These are phyloP conservation scores for Coemansia sp. DNA, from an alignment of 371 early-diverging fungal species.

Conservation along the genomic window DNA sequence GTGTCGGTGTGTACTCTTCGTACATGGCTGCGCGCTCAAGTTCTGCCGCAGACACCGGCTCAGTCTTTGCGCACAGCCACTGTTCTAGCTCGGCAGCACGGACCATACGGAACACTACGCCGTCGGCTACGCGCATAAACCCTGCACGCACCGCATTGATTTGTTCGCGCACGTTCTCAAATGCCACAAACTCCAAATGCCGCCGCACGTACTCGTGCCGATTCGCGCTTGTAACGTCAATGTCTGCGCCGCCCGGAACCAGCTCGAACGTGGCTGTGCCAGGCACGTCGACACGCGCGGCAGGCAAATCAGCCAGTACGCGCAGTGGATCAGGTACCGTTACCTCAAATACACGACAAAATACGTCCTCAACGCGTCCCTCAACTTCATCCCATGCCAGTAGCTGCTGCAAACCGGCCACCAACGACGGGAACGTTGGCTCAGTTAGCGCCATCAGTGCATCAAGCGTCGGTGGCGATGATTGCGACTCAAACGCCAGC, in stretches of 20 bases:
- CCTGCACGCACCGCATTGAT: slow-evolving; percentile 71
- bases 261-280: slow-evolving; percentile 56
- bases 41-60: slow-evolving; percentile 44
- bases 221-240: slow-evolving; percentile 66
- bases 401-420: slow-evolving; percentile 65
- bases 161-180: slow-evolving; percentile 62
- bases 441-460: slow-evolving; percentile 33
- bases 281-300: slow-evolving; percentile 21
- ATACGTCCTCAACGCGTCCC: slow-evolving; percentile 60
- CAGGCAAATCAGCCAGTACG: slow-evolving; percentile 3
- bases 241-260: slow-evolving; percentile 54
- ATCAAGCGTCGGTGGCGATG: slow-evolving; percentile 14
- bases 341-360: slow-evolving; percentile 59
- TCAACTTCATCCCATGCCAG: slow-evolving; percentile 64
- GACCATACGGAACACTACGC: slow-evolving; percentile 38
- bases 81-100: slow-evolving; percentile 26
- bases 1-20: slow-evolving; percentile 59
- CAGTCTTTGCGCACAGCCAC: slow-evolving; percentile 20
- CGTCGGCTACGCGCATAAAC: slow-evolving; percentile 68
- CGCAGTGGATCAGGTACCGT: slow-evolving; percentile 41
- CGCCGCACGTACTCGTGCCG: slow-evolving; percentile 59
- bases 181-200: slow-evolving; percentile 65
- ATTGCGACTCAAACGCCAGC: slow-evolving; percentile 22
- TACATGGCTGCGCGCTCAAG: slow-evolving; percentile 59
- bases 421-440: slow-evolving; percentile 61